Evolutionary conservation across 352 stramenopile species (phyloP).

Genomic region (Pythium folliculosum): DNA sequence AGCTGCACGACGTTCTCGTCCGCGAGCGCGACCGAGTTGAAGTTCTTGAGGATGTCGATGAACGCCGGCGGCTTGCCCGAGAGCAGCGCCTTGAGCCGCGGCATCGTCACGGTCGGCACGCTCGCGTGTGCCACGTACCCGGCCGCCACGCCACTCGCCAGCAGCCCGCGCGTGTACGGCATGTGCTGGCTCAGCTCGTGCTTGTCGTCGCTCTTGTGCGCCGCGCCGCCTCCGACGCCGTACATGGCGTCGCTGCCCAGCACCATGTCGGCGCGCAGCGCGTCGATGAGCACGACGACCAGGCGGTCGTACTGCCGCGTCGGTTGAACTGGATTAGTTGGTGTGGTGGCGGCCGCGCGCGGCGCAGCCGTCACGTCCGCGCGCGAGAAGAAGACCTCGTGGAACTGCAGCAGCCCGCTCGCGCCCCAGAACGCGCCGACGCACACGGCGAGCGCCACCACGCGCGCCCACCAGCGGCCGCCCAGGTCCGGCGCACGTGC

Average conservation of each 20-base stretch:
- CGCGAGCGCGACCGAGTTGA: slow-evolving; percentile 81
- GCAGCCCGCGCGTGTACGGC: slow-evolving; percentile 58
- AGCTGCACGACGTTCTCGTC: slow-evolving; percentile 76
- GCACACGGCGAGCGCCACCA: slow-evolving; percentile 12
- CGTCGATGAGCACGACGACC: slow-evolving; percentile 87
- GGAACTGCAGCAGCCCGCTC: slow-evolving; percentile 30
- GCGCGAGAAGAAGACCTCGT: slow-evolving; percentile 32
- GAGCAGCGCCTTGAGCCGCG: slow-evolving; percentile 83
- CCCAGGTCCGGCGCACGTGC: no score
- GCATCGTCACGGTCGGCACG: slow-evolving; percentile 90
- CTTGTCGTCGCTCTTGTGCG: neutral
- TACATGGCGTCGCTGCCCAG: slow-evolving; percentile 63
- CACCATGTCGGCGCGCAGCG: slow-evolving; percentile 87
- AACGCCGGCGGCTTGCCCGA: slow-evolving; percentile 85
- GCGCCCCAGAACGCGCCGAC: slow-evolving; percentile 31
- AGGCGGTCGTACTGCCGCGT: slow-evolving; percentile 65
- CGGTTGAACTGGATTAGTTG: neutral
- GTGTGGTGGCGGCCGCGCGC: neutral
- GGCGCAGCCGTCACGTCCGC: neutral
- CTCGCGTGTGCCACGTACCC: slow-evolving; percentile 81
- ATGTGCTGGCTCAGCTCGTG: slow-evolving; percentile 69
- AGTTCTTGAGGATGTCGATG: slow-evolving; percentile 92
- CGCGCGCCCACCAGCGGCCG: slow-evolving; percentile 3
- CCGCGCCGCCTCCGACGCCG: neutral
- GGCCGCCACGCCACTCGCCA: slow-evolving; percentile 50